A percentile compares a stretch with the other conserved stretches of the same genome.
Evolutionary conservation across 1,139 yeast genomes (phyloP).

Genomic region (Suzukiozyma palmioleophila): DNA sequence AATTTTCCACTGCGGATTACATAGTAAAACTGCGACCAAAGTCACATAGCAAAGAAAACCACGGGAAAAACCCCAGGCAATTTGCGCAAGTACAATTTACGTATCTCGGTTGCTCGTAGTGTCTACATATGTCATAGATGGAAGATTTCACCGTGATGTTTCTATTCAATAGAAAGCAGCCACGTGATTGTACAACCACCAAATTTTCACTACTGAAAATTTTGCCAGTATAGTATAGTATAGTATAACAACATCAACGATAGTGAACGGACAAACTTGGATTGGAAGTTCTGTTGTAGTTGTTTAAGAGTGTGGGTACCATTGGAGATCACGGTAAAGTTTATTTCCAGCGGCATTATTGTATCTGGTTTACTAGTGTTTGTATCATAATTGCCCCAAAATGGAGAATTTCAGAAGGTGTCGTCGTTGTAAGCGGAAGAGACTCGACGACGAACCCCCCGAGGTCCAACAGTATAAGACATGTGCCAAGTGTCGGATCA

Average conservation of each 20-base stretch:
- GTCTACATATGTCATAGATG: background rate
- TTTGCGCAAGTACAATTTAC: too few species aligned
- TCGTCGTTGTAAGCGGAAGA: conserved; percentile 57
- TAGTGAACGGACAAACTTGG: too few species aligned
- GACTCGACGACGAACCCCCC: conserved; percentile 56
- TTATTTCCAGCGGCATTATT: too few species aligned
- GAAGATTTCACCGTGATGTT: background rate
- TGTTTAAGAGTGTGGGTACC: too few species aligned
- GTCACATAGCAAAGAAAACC: background rate
- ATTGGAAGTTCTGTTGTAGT: too few species aligned
- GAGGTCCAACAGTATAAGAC: conserved; percentile 56
- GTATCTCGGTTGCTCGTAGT: too few species aligned
- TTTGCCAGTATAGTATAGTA: background rate
- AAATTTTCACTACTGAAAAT: background rate
- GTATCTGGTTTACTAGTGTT: too few species aligned
- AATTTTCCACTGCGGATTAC: background rate
- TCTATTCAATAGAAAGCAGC: background rate
- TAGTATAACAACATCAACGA: background rate
- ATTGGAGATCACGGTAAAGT: too few species aligned
- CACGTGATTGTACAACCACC: background rate
- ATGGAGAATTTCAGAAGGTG: conserved; percentile 35
- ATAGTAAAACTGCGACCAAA: background rate
- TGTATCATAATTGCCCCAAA: too few species aligned
- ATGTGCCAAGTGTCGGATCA: conserved; percentile 57
- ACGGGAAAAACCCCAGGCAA: background rate